These are phyloP conservation scores for Teratosphaeriaceae sp. DNA, from an alignment of 2,329 filamentous ascomycete genomes.

Conservation along the genomic window DNA sequence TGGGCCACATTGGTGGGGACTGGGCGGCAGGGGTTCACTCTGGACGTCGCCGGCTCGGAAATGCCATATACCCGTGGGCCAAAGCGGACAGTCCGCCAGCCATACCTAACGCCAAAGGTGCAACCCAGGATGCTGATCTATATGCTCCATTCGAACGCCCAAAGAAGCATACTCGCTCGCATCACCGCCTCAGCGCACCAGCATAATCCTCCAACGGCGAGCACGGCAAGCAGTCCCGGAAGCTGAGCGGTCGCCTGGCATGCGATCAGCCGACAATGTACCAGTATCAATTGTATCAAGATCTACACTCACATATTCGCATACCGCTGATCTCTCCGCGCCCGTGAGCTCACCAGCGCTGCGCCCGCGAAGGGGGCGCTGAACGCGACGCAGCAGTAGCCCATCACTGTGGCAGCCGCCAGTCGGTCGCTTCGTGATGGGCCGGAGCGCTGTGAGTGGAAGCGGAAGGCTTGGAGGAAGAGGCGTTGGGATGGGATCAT, in stretches of 20 bases:
- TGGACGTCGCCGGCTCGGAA: too few species aligned
- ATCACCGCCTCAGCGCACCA: slow-evolving; percentile 12
- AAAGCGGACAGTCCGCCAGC: too few species aligned
- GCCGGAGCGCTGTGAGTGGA: slow-evolving; percentile 19
- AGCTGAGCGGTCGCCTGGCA: slow-evolving; percentile 28
- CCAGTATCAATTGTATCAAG: too few species aligned
- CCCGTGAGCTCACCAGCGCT: slow-evolving; percentile 26
- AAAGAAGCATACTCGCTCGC: neutral
- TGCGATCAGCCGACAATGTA: too few species aligned
- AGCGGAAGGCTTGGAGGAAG: slow-evolving; percentile 21
- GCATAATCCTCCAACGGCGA: slow-evolving; percentile 30
- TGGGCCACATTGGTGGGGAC: too few species aligned
- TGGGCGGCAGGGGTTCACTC: too few species aligned
- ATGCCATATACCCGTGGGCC: too few species aligned
- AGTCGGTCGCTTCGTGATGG: slow-evolving; percentile 19
- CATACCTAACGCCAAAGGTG: neutral
- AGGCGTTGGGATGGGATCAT: slow-evolving; percentile 8
- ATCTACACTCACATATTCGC: slow-evolving; percentile 24
- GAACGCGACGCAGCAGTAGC: slow-evolving; percentile 30
- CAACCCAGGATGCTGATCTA: neutral
- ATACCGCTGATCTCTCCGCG: slow-evolving; percentile 25
- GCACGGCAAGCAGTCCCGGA: slow-evolving; percentile 29
- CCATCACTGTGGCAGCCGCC: slow-evolving; percentile 20
- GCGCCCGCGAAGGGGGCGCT: slow-evolving; percentile 29
- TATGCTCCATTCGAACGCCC: neutral